Conservation (phyloP, 2,329 filamentous ascomycete species). For the Colletotrichum shisoi region DNA sequence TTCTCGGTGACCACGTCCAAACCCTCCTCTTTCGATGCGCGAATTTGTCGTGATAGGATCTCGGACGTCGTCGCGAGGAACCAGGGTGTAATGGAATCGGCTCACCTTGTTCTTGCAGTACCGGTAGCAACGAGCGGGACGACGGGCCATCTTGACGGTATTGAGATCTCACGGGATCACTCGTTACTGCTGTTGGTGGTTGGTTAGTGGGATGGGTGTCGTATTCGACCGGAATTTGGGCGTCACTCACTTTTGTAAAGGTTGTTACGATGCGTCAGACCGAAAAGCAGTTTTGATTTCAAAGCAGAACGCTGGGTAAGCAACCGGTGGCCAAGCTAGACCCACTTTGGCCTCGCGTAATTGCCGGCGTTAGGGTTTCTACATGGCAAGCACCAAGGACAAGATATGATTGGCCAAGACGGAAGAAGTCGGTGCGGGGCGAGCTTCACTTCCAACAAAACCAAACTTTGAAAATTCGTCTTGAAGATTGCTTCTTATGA, state of each 20-base stretch:
- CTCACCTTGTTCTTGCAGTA: slow-evolving; percentile 99
- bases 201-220: slow-evolving; percentile 46
- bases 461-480: not conserved
- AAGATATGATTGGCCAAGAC: not conserved
- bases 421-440: not conserved
- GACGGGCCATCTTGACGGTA: slow-evolving; percentile 94
- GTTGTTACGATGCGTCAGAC: slow-evolving; percentile 43
- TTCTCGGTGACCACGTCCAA: not conserved
- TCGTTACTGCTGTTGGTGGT: slow-evolving; percentile 47
- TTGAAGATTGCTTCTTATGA: not conserved
- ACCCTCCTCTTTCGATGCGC: slow-evolving; percentile 26
- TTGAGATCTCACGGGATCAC: slow-evolving; percentile 51
- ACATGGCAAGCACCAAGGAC: not conserved
- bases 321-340: slow-evolving; percentile 23
- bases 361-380: slow-evolving; percentile 13
- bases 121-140: slow-evolving; percentile 99
- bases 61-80: slow-evolving; percentile 18
- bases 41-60: slow-evolving; percentile 23
- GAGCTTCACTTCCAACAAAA: slow-evolving; percentile 10
- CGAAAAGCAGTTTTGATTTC: slow-evolving; percentile 58
- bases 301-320: slow-evolving; percentile 55
- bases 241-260: slow-evolving; percentile 34
- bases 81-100: slow-evolving; percentile 9
- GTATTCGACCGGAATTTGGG: slow-evolving; percentile 41
- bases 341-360: slow-evolving; percentile 29